Evolutionary conservation across 2,329 filamentous ascomycete genomes (phyloP).

Genomic region (Metarhizium humberi): DNA sequence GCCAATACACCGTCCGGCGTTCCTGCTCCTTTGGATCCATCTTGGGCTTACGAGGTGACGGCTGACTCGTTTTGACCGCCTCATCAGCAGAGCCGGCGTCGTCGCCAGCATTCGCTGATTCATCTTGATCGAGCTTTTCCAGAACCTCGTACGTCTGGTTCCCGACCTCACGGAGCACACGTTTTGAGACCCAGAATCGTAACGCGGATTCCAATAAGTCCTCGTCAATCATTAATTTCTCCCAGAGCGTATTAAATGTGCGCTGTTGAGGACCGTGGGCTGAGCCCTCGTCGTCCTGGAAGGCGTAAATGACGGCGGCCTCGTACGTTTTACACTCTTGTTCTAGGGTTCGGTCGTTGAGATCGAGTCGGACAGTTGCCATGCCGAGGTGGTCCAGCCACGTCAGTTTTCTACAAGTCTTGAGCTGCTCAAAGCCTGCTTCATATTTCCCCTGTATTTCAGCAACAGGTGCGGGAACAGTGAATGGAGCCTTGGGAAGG

Average conservation of each 20-base stretch:
- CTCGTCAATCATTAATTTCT: conserved; percentile 61
- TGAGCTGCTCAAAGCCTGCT: conserved; percentile 66
- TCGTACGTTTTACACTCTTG: conserved; percentile 76
- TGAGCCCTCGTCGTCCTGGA: conserved; percentile 43
- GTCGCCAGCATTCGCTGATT: conserved; percentile 18
- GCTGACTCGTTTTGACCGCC: conserved; percentile 13
- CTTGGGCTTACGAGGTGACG: conserved; percentile 41
- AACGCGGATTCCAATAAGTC: conserved; percentile 59
- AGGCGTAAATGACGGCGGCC: conserved; percentile 79
- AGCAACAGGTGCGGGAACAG: conserved; percentile 48
- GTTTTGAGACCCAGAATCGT: conserved; percentile 61
- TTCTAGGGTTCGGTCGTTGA: conserved; percentile 68
- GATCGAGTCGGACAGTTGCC: conserved; percentile 69
- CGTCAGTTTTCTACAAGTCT: conserved; percentile 74
- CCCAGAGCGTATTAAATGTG: conserved; percentile 44
- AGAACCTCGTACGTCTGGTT: conserved; percentile 56
- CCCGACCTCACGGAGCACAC: conserved; percentile 49
- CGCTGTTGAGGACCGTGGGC: conserved; percentile 26
- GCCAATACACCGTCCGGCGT: conserved; percentile 64
- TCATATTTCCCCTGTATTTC: conserved; percentile 63
- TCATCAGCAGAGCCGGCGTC: conserved; percentile 19
- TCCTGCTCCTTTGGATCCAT: conserved; percentile 57
- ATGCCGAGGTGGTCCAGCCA: conserved; percentile 81
- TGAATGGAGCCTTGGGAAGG: conserved; percentile 60
- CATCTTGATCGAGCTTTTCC: conserved; percentile 42